Evolutionary conservation across 1,139 yeast species (phyloP).

Genomic region (Pichiaceae sp.): DNA sequence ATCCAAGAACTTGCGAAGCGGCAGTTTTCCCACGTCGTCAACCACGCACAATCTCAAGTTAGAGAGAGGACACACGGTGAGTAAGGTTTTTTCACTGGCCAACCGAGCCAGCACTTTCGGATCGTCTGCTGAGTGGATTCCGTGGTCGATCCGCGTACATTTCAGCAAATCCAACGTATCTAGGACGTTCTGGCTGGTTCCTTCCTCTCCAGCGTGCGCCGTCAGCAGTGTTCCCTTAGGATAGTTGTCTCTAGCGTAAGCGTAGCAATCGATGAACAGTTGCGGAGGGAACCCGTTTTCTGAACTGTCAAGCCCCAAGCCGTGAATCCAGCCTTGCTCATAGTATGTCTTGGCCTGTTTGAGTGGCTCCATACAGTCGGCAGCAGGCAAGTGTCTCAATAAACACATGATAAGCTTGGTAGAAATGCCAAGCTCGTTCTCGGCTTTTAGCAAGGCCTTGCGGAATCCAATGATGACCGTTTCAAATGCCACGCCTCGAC

Average conservation of each 20-base stretch:
- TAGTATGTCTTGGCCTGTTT: constrained; percentile 42
- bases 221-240: constrained; percentile 49
- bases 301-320: constrained; percentile 69
- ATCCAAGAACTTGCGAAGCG: constrained; percentile 51
- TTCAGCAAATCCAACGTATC: constrained; percentile 49
- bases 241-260: constrained; percentile 25
- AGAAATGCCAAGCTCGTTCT: constrained; percentile 47
- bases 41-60: constrained; percentile 72
- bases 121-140: constrained; percentile 54
- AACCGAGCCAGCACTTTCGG: constrained; percentile 45
- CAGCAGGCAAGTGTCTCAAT: constrained; percentile 61
- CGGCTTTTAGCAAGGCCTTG: constrained; percentile 55
- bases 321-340: constrained; percentile 50
- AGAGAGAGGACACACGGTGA: constrained; percentile 70
- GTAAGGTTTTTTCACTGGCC: constrained; percentile 43
- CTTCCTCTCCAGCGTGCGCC: constrained; percentile 88
- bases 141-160: constrained; percentile 71
- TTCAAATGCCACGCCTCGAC: constrained; percentile 52
- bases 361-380: constrained; percentile 48
- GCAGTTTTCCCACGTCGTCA: constrained; percentile 53
- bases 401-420: constrained; percentile 73
- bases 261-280: constrained; percentile 54
- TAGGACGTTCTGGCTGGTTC: constrained; percentile 56
- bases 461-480: constrained; percentile 56
- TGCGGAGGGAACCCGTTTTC: constrained; percentile 72